Conservation (phyloP, 495 filamentous ascomycete species). For the Talaromyces proteolyticus region DNA sequence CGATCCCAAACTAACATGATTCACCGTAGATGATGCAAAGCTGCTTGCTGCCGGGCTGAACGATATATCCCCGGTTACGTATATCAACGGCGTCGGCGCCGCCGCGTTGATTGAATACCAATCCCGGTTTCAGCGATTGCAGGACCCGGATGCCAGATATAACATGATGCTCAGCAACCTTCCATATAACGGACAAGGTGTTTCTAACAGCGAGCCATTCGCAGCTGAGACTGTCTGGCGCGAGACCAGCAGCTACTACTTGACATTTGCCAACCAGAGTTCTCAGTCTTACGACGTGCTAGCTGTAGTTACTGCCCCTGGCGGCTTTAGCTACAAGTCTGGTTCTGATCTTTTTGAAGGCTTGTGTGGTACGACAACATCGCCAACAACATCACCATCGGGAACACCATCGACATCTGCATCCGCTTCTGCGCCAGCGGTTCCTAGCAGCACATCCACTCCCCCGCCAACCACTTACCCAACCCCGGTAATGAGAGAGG, state of each 20-base stretch:
- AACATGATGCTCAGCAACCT: background rate
- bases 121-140: background rate
- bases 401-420: background rate
- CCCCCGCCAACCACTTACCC: conserved; percentile 6
- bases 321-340: background rate
- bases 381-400: background rate
- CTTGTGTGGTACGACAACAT: background rate
- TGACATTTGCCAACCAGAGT: background rate
- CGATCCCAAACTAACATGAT: background rate
- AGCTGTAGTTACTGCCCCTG: background rate
- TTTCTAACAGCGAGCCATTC: background rate
- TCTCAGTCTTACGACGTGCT: background rate
- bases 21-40: background rate
- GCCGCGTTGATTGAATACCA: background rate
- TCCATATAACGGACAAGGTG: background rate
- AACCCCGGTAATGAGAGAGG: conserved; percentile 4
- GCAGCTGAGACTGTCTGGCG: background rate
- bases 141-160: background rate
- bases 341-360: background rate
- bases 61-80: conserved; percentile 27
- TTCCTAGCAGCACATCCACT: background rate
- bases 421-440: background rate
- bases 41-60: background rate
- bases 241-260: background rate
- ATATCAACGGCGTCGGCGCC: conserved; percentile 32